Evolutionary conservation across 495 filamentous ascomycete species (phyloP), one percentile per base, ranked within the genome.

Genomic region (Chaetomidium leptoderma): DNA sequence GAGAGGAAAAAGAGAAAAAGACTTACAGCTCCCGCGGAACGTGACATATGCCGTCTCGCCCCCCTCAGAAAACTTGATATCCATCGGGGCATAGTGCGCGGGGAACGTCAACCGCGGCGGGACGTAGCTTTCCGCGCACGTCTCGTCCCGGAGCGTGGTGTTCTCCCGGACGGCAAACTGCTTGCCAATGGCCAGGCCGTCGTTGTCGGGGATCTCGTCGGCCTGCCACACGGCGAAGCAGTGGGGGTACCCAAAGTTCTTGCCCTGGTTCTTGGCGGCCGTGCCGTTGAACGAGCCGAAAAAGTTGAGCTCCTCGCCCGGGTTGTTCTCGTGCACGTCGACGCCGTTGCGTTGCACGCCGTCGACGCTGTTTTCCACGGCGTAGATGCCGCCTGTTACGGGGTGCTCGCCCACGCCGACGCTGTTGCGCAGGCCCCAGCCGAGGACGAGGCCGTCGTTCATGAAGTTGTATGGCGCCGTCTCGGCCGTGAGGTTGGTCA

Each of bases 271-370:
- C 6, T 44, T 57, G 0, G 73, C 76, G 16, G 55, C 60, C 0
- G 77, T 79, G 16, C 70, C 72, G 54, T 81, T 79, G 8, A 87
- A 71, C 49, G 73, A 78, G 0, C 85, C 86, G 9, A 83, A 79
- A 65, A 76, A 87, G 64, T 89, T 89, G 60, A 89, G 67, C 66
- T 89, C 85, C 68, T 88, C 86, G 33, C 80, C 86, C 0, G 86
- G 86, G 59, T 88, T 88, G 56, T 86, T 76, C 62, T 81, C 64
- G 60, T 86, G 83, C 55, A 87, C 78, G 55, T 86, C 82, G 17
- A 73, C 53, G 5, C 78, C 19, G 42, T 32, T 13, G 57, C 51
- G 21, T 17, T 19, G 27, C 17, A 86, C 73, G 7, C 84, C 58
- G 65, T 88, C 84, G 3, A 78, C 81, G 19, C 78, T 82, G 63